A percentile compares a stretch with the other conserved stretches of the same genome.
Conservation (phyloP, 2,329 filamentous ascomycete genomes). For the Cladosporium sp. region DNA sequence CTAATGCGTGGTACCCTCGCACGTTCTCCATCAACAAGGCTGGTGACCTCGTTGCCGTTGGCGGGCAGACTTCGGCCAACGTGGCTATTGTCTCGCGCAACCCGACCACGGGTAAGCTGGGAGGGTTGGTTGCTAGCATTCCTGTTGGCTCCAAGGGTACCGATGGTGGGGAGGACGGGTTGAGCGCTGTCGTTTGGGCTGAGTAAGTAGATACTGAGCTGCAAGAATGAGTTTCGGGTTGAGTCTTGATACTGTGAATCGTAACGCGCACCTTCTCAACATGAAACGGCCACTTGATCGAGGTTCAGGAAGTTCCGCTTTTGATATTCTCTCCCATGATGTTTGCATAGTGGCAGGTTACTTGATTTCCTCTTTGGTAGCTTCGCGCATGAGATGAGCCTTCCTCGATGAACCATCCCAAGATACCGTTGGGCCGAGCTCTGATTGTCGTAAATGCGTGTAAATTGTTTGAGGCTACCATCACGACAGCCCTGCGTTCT, state of each 20-base stretch:
- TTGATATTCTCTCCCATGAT: too few species aligned
- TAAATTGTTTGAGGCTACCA: neutral
- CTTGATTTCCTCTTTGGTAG: too few species aligned
- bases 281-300: too few species aligned
- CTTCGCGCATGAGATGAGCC: too few species aligned
- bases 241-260: too few species aligned
- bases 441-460: neutral
- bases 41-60: slow-evolving; percentile 11
- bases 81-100: slow-evolving; percentile 11
- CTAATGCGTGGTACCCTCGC: slow-evolving; percentile 30
- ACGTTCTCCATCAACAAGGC: slow-evolving; percentile 23
- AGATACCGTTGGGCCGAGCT: too few species aligned
- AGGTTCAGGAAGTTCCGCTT: too few species aligned
- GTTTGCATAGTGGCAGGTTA: too few species aligned
- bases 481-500: slow-evolving; percentile 23
- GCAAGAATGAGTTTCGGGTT: too few species aligned
- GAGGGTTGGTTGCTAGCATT: slow-evolving; percentile 7
- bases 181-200: slow-evolving; percentile 13
- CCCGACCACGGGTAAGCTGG: neutral
- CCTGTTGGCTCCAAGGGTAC: slow-evolving; percentile 7
- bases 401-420: too few species aligned
- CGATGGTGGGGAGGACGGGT: slow-evolving; percentile 11
- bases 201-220: slow-evolving; percentile 9
- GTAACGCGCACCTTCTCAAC: too few species aligned
- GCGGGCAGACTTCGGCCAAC: slow-evolving; percentile 13